These are phyloP conservation scores for Amesomyces nigricolor DNA, from an alignment of 2,329 filamentous ascomycete genomes.

Conservation along the genomic window DNA sequence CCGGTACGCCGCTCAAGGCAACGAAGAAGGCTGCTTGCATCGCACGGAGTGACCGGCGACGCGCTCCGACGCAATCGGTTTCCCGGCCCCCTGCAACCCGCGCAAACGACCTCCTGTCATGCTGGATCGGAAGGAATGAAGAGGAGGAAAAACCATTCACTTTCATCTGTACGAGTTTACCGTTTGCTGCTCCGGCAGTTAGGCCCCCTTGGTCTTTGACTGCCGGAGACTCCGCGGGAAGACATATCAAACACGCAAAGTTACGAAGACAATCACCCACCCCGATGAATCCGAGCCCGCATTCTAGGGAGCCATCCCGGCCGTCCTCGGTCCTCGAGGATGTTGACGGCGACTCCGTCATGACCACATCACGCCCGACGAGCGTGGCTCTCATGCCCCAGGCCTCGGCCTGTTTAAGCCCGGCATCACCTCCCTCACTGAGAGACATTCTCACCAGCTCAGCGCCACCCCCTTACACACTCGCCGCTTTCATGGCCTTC, in stretches of 20 bases:
- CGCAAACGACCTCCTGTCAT: slow-evolving; percentile 20
- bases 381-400: slow-evolving; percentile 41
- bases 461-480: slow-evolving; percentile 81
- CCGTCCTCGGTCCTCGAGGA: slow-evolving; percentile 38
- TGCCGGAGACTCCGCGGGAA: slow-evolving; percentile 19
- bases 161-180: slow-evolving; percentile 12
- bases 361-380: slow-evolving; percentile 44
- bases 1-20: slow-evolving; percentile 17
- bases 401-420: slow-evolving; percentile 26
- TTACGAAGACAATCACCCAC: slow-evolving; percentile 41
- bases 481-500: slow-evolving; percentile 92
- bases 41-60: slow-evolving; percentile 19
- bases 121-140: slow-evolving; percentile 20
- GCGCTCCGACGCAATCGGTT: slow-evolving; percentile 19
- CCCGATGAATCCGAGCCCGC: slow-evolving; percentile 38
- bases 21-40: slow-evolving; percentile 20
- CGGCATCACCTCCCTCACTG: slow-evolving; percentile 56
- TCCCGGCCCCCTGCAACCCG: slow-evolving; percentile 20
- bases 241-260: slow-evolving; percentile 43
- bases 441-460: slow-evolving; percentile 83
- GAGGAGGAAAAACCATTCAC: slow-evolving; percentile 15
- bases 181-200: slow-evolving; percentile 8
- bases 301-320: slow-evolving; percentile 38
- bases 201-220: slow-evolving; percentile 19
- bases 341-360: slow-evolving; percentile 39